Percentiles rank a stretch among this genome's conserved stretches.
phyloP scores from a whole-genome alignment of 106 monocot species.

The Dendrobium officinale region DNA sequence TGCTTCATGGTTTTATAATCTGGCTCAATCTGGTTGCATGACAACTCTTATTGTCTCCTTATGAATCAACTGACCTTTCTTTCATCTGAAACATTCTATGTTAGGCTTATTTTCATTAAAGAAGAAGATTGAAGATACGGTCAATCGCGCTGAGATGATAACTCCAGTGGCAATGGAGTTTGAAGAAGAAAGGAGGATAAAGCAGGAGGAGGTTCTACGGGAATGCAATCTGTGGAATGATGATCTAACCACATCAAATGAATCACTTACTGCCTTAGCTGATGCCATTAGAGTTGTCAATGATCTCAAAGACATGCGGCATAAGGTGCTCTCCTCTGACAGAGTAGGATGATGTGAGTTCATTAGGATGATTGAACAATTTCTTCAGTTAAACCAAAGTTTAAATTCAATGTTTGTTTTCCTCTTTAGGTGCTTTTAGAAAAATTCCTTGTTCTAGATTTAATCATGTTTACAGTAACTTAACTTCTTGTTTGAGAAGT shows the following conservation, averaged over 20 bases:
- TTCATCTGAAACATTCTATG: not conserved
- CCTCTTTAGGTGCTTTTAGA: not conserved
- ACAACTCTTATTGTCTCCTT: not conserved
- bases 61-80: not conserved
- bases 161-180: slow-evolving; percentile 50
- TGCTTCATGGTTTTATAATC: not conserved
- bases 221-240: slow-evolving; percentile 62
- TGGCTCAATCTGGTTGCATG: not conserved
- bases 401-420: not conserved
- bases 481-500: not conserved
- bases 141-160: slow-evolving; percentile 47
- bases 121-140: slow-evolving; percentile 70
- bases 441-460: not conserved
- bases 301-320: slow-evolving; percentile 66
- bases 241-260: slow-evolving; percentile 41
- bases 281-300: slow-evolving; percentile 51
- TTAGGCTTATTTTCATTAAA: slow-evolving; percentile 73
- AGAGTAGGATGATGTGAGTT: slow-evolving; percentile 40
- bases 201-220: slow-evolving; percentile 48
- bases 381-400: not conserved
- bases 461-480: not conserved
- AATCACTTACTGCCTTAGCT: slow-evolving; percentile 49
- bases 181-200: slow-evolving; percentile 54
- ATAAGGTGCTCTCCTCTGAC: slow-evolving; percentile 70
- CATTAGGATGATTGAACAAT: not conserved